Evolutionary conservation across 2,329 filamentous ascomycete genomes (phyloP).

Genomic region (Neofusicoccum sp.): DNA sequence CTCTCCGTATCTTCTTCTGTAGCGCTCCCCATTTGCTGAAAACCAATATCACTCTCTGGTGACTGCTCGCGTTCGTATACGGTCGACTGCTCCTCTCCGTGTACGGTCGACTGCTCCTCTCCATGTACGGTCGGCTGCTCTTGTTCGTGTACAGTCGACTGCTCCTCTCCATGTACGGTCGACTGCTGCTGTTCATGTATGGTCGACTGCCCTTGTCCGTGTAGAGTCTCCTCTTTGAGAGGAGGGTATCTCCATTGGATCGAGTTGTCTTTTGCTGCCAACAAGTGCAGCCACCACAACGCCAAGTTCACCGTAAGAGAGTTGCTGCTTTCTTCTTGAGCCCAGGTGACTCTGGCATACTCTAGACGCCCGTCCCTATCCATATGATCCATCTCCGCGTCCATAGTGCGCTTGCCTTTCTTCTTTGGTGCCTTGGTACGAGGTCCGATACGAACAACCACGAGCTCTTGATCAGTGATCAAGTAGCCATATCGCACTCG

Average conservation of each 20-base stretch:
- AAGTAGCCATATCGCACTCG: not conserved
- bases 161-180: too few relatives aligned
- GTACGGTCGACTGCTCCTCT: too few relatives aligned
- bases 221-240: not conserved
- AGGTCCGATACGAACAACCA: not conserved
- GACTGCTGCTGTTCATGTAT: too few relatives aligned
- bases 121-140: too few relatives aligned
- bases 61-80: too few relatives aligned
- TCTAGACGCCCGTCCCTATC: not conserved
- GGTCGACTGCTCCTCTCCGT: too few relatives aligned
- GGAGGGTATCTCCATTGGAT: not conserved
- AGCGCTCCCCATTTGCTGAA: not conserved
- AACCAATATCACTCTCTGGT: too few relatives aligned
- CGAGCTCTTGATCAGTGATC: not conserved
- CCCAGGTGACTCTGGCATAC: not conserved
- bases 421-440: not conserved
- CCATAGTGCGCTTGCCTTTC: not conserved
- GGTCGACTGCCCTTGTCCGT: not conserved
- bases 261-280: not conserved
- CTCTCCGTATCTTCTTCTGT: not conserved
- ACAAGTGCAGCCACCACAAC: not conserved
- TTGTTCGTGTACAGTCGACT: too few relatives aligned
- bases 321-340: not conserved
- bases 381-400: not conserved
- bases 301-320: not conserved